A percentile compares a stretch with the other conserved stretches of the same genome.
Conservation (phyloP, 768 basidiomycete species). For the Melanogaster broomeanus region DNA sequence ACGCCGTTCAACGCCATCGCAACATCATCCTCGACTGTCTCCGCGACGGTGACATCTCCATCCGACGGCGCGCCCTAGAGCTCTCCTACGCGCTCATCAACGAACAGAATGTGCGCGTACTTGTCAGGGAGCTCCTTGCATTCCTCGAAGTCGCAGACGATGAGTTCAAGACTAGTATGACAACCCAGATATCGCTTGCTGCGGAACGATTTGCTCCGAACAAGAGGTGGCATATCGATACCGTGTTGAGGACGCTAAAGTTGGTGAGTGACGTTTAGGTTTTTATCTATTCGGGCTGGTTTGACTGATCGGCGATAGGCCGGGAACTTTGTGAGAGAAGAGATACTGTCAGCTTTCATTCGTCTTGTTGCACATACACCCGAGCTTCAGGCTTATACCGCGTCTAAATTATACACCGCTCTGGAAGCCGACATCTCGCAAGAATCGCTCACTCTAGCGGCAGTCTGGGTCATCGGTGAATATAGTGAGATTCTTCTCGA, state of each 20-base stretch:
- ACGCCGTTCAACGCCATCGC: constrained; percentile 96
- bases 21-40: constrained; percentile 99
- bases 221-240: constrained; percentile 99
- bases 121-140: constrained; percentile 89
- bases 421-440: constrained; percentile 92
- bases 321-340: constrained; percentile 96
- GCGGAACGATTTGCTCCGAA: constrained; percentile 97
- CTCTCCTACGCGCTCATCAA: constrained; percentile 97
- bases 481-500: constrained; percentile 90
- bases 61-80: constrained; percentile 93
- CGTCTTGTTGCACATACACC: constrained; percentile 96
- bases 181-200: constrained; percentile 93
- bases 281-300: neutral
- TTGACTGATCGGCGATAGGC: constrained; percentile 53
- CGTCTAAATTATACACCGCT: constrained; percentile 86
- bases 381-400: constrained; percentile 93
- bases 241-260: constrained; percentile 88
- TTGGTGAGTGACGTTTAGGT: constrained; percentile 53
- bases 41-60: constrained; percentile 98
- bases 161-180: constrained; percentile 98
- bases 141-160: constrained; percentile 99
- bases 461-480: constrained; percentile 96
- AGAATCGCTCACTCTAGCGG: constrained; percentile 90
- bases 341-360: constrained; percentile 93
- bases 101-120: constrained; percentile 88